A percentile compares a stretch with the other conserved stretches of the same genome.
Conservation (phyloP, 345 rosid genomes). For the Streptanthus diversifolius region DNA sequence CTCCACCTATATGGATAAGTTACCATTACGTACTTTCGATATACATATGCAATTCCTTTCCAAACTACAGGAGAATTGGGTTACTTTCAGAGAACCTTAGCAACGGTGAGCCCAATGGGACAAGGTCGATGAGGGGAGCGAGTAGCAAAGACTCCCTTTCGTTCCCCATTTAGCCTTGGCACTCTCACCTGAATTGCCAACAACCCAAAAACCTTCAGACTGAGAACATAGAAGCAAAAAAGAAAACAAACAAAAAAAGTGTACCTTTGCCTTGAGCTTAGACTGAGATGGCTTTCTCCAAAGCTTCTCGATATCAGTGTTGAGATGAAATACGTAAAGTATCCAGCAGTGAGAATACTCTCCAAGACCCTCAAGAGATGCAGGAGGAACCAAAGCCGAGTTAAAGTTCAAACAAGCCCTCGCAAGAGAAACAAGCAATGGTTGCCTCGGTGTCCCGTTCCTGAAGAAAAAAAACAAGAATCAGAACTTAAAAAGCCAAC, state of each 20-base stretch:
- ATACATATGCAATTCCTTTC: not conserved
- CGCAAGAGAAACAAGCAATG: slow-evolving; percentile 81
- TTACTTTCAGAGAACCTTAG: slow-evolving; percentile 49
- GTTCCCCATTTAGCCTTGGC: slow-evolving; percentile 79
- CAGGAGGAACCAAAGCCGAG: slow-evolving; percentile 76
- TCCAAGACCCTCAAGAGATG: slow-evolving; percentile 84
- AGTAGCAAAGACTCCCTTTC: slow-evolving; percentile 86
- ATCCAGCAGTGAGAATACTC: slow-evolving; percentile 97
- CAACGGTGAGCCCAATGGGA: slow-evolving; percentile 91
- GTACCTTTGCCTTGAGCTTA: slow-evolving; percentile 88
- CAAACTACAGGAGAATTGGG: not conserved
- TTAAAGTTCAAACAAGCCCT: slow-evolving; percentile 72
- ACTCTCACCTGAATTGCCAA: slow-evolving; percentile 71
- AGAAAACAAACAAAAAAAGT: not conserved
- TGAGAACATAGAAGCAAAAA: slow-evolving; percentile 2
- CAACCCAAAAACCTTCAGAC: slow-evolving; percentile 23
- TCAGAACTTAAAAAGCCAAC: not conserved
- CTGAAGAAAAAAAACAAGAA: slow-evolving; percentile 37
- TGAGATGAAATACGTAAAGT: slow-evolving; percentile 84
- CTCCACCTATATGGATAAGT: slow-evolving; percentile 57
- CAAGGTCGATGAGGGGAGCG: slow-evolving; percentile 90
- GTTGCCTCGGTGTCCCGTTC: slow-evolving; percentile 93
- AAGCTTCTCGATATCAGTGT: slow-evolving; percentile 84
- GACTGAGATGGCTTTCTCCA: slow-evolving; percentile 89
- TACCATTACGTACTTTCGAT: not conserved